Evolutionary conservation across 108 stramenopile species (phyloP).

Genomic region (Discostella stelligeroides): DNA sequence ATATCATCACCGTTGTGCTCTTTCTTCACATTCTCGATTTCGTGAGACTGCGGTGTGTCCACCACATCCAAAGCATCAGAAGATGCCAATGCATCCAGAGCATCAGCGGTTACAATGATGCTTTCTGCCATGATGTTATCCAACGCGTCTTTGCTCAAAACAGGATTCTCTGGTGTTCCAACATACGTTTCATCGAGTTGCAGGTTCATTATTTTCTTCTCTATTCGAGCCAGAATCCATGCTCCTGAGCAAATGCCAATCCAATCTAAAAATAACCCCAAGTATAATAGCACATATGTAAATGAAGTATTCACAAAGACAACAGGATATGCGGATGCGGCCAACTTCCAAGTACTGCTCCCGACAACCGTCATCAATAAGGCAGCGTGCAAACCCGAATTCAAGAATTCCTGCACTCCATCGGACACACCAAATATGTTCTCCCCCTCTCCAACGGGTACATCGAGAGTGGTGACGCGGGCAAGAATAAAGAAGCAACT

Average conservation of each 20-base stretch:
- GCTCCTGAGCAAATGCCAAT: conserved; percentile 67
- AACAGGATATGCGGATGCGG: conserved; percentile 68
- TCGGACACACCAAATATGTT: conserved; percentile 68
- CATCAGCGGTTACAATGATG: no score
- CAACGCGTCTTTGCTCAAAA: conserved; percentile 17
- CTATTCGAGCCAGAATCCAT: conserved; percentile 63
- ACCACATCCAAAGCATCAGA: neutral
- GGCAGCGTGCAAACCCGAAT: conserved; percentile 69
- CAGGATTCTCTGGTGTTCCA: conserved; percentile 61
- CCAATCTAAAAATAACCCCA: conserved; percentile 56
- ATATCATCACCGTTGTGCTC: neutral
- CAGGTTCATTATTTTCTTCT: conserved; percentile 55
- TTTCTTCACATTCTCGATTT: neutral
- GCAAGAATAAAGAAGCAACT: conserved; percentile 73
- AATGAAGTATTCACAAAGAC: conserved; percentile 67
- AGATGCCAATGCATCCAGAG: no score
- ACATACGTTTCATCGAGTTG: conserved; percentile 68
- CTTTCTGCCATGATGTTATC: conserved; percentile 10
- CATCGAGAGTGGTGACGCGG: conserved; percentile 60
- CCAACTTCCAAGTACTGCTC: conserved; percentile 69
- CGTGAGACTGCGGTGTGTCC: neutral
- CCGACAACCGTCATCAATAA: conserved; percentile 75
- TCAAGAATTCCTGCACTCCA: conserved; percentile 61
- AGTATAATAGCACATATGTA: conserved; percentile 51
- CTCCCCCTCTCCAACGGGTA: conserved; percentile 45